Conservation (phyloP, 257 asterid genomes). For the Przewalskia tangutica region DNA sequence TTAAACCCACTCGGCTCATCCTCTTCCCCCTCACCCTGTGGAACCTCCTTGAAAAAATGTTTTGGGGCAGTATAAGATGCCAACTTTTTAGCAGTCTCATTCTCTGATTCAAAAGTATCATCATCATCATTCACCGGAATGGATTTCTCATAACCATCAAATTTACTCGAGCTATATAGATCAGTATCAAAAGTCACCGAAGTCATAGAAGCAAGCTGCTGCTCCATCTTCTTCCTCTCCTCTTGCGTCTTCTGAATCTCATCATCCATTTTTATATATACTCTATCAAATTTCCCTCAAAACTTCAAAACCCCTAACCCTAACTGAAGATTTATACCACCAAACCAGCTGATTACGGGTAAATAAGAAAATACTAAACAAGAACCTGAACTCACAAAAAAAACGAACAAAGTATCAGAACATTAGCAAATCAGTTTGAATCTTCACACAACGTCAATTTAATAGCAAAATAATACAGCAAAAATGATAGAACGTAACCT, state of each 20-base stretch:
- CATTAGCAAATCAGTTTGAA: background rate
- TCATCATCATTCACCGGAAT: conserved; percentile 78
- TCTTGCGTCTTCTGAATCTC: conserved; percentile 69
- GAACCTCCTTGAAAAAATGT: conserved; percentile 61
- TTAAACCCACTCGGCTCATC: conserved; percentile 60
- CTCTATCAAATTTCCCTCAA: background rate
- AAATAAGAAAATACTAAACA: background rate
- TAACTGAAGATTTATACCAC: background rate
- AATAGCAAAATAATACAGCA: too few relatives aligned
- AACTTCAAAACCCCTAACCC: conserved; percentile 10
- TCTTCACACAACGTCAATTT: too few relatives aligned
- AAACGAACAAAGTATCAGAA: background rate
- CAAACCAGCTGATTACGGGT: background rate
- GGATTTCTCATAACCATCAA: conserved; percentile 72
- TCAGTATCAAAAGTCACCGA: conserved; percentile 73
- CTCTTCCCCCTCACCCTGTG: conserved; percentile 57
- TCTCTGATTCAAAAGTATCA: conserved; percentile 51
- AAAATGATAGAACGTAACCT: too few relatives aligned
- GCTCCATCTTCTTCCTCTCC: conserved; percentile 87
- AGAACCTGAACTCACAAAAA: background rate
- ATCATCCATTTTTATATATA: conserved; percentile 20
- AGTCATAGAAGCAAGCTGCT: conserved; percentile 63
- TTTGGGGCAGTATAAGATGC: conserved; percentile 76
- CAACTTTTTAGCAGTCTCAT: conserved; percentile 65
- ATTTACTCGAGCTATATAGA: conserved; percentile 47